Evolutionary conservation across 805 yeast species (phyloP).

Genomic region (Candida lessepsii): DNA sequence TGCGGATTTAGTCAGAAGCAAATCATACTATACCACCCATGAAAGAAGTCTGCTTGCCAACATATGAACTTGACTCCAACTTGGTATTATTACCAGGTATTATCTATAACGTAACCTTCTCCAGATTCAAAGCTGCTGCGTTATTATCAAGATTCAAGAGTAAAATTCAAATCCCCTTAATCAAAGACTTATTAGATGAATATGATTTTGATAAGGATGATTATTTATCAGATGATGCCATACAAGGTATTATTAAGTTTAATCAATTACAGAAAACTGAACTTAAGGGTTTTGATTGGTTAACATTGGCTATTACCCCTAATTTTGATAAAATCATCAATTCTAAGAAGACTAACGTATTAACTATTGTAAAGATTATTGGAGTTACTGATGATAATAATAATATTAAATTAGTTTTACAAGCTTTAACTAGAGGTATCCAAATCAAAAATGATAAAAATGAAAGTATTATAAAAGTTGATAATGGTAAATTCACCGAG

Average conservation of each 20-base stretch:
- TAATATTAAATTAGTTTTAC: slow-evolving; percentile 45
- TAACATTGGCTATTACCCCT: slow-evolving; percentile 35
- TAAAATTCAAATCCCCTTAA: slow-evolving; percentile 26
- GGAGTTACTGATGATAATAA: slow-evolving; percentile 47
- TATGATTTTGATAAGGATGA: slow-evolving; percentile 30
- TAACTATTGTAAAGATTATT: slow-evolving; percentile 46
- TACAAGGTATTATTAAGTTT: slow-evolving; percentile 29
- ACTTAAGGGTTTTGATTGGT: slow-evolving; percentile 29
- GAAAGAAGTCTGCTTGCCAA: slow-evolving; percentile 26
- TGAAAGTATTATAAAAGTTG: slow-evolving; percentile 28
- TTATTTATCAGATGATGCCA: slow-evolving; percentile 29
- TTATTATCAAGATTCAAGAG: slow-evolving; percentile 43
- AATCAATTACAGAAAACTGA: slow-evolving; percentile 15
- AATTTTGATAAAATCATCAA: slow-evolving; percentile 29
- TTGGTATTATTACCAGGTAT: slow-evolving; percentile 61
- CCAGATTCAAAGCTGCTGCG: slow-evolving; percentile 46
- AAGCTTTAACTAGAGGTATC: slow-evolving; percentile 48
- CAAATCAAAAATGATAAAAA: slow-evolving; percentile 15
- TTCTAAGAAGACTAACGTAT: slow-evolving; percentile 20
- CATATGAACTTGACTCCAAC: slow-evolving; percentile 41
- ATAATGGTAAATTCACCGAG: slow-evolving; percentile 19
- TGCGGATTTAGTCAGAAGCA: neutral
- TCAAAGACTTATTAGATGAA: slow-evolving; percentile 33
- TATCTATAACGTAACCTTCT: slow-evolving; percentile 55
- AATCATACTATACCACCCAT: neutral